Evolutionary conservation across 805 yeast species (phyloP), one percentile per base, ranked within the genome.

Genomic region (Phaffomyces opuntiae): DNA sequence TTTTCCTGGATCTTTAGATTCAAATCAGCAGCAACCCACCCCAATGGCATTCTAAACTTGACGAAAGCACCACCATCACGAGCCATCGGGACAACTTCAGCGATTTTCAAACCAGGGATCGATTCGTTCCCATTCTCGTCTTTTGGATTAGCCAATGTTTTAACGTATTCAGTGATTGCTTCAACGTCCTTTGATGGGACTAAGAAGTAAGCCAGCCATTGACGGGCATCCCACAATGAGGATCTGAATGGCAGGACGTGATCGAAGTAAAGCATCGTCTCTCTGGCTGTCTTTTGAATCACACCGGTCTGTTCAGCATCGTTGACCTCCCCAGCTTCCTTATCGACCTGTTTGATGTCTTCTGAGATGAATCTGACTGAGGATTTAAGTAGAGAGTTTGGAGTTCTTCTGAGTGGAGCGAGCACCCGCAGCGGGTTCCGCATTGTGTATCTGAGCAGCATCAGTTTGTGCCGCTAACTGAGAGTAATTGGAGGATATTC

Each of bases 11-110:
- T 70, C 49, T 65, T 62, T 3, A 71, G 57, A 47, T 81, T 80
- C 41, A 83, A 72, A 21, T 77, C 81, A 36, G 75, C 72, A 6
- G 74, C 65, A 6, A 74, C 65, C 45, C 63, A 63, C 3, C 65
- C 72, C 7, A 68, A 71, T 0, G 90, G 87, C 27, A 86, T 77
- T 29, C 68, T 63, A 55, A 83, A 83, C 52, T 83, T 83, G 34
- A 87, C 93, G 72, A 91, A 90, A 2, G 88, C 96, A 39, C 98
- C 98, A 43, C 97, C 96, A 59, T 93, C 99, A 49, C 95, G 72
- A 46, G 70, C 72, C 45, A 90, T 75, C 0, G 93, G 84, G 31
- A 82, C 77, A 29, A 87, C 72, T 2, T 81, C 80, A 7, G 75
- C 70, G 41, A 87, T 68, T 27, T 72, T 64, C 24, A 81, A 47